phyloP scores from a whole-genome alignment of 345 rosid species.

The Corymbia maculata region DNA sequence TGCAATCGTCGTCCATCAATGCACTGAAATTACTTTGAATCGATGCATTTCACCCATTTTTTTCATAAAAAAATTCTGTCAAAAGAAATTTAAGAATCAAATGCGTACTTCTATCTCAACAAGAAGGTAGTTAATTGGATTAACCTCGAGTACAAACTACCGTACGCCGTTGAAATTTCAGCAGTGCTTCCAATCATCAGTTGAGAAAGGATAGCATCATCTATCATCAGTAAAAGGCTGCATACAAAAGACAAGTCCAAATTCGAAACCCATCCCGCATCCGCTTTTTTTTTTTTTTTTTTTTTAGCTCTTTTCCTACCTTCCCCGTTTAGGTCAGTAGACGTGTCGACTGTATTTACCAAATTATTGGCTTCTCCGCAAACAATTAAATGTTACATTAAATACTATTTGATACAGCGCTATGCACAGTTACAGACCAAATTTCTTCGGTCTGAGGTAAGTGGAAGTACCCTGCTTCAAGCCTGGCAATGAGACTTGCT shows the following conservation, averaged over 20 bases:
- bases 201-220: not conserved
- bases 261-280: not conserved
- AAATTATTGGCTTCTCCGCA: not conserved
- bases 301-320: not conserved
- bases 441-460: slow-evolving; percentile 70
- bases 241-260: not conserved
- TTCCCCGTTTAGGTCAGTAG: not conserved
- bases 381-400: not conserved
- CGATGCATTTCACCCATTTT: not conserved
- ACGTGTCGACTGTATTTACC: not conserved
- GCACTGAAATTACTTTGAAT: not conserved
- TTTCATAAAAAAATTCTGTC: not conserved
- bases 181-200: not conserved
- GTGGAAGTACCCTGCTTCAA: slow-evolving; percentile 50
- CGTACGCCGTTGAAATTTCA: not conserved
- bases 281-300: not conserved
- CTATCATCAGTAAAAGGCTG: not conserved
- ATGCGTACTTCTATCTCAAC: not conserved
- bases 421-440: slow-evolving; percentile 65
- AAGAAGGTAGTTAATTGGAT: not conserved
- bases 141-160: not conserved
- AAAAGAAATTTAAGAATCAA: not conserved
- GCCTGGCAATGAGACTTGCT: slow-evolving; percentile 66
- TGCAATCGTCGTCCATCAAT: not conserved
- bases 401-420: not conserved